phyloP scores from a whole-genome alignment of 2,329 filamentous ascomycete genomes.

The Fusarium incarnatum region DNA sequence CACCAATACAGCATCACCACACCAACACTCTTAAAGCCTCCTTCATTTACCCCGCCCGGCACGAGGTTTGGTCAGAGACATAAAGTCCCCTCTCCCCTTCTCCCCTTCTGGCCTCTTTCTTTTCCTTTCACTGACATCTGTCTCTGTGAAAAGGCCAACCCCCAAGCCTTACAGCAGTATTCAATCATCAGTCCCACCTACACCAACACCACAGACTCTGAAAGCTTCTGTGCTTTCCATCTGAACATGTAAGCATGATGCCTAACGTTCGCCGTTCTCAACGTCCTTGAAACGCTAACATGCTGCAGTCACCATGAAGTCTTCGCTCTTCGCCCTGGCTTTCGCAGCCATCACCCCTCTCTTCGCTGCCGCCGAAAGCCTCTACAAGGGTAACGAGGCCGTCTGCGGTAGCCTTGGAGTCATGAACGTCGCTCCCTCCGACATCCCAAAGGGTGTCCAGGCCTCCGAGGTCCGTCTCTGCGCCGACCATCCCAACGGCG shows the following conservation, averaged over 20 bases:
- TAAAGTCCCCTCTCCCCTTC: background rate
- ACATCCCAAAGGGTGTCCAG: background rate
- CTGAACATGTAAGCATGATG: background rate
- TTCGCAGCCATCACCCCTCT: background rate
- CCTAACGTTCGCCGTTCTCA: background rate
- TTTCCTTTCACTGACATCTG: background rate
- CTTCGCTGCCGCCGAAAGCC: background rate
- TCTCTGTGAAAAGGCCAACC: background rate
- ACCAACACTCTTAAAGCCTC: background rate
- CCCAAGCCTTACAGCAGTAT: background rate
- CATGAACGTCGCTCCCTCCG: background rate
- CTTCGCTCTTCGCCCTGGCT: background rate
- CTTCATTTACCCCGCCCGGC: background rate
- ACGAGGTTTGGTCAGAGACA: background rate
- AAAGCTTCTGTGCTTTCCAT: background rate
- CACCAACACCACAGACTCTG: background rate
- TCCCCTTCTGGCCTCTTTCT: background rate
- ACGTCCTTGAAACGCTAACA: background rate
- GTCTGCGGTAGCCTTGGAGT: background rate
- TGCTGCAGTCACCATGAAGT: background rate
- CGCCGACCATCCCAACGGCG: background rate
- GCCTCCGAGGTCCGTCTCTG: background rate
- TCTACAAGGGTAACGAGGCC: background rate
- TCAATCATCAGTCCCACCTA: background rate
- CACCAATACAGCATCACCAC: background rate